These are phyloP conservation scores for Purshia tridentata DNA, from an alignment of 306 rosid genomes.

Conservation along the genomic window DNA sequence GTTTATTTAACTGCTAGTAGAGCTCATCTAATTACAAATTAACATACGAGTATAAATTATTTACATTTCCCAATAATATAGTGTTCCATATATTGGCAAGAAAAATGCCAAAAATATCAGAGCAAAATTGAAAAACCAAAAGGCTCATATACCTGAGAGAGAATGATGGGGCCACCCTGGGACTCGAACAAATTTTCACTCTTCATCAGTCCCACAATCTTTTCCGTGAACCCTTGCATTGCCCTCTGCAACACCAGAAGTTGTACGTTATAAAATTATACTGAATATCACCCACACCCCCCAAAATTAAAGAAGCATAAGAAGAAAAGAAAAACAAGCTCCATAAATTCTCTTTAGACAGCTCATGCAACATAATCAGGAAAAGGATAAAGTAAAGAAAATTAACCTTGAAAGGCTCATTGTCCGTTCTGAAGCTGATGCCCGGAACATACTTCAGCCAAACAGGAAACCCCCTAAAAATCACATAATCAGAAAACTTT, in stretches of 20 bases:
- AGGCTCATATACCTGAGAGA: conserved; percentile 71
- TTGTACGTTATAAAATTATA: not conserved
- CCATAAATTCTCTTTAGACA: not conserved
- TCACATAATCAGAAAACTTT: conserved; percentile 12
- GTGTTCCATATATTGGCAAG: no score
- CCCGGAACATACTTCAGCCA: conserved; percentile 99
- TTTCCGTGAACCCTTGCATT: conserved; percentile 95
- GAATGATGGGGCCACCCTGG: conserved; percentile 98
- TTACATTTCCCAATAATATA: not conserved
- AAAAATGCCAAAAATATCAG: not conserved
- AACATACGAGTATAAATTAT: not conserved
- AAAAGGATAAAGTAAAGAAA: conserved; percentile 11
- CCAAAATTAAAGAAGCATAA: no score
- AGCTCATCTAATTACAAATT: not conserved
- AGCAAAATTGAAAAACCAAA: conserved; percentile 8
- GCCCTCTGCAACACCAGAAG: conserved; percentile 64
- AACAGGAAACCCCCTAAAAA: conserved; percentile 93
- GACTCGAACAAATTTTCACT: conserved; percentile 79
- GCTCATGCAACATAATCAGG: not conserved
- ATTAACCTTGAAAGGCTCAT: conserved; percentile 95
- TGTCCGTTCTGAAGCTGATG: conserved; percentile 97
- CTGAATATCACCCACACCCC: not conserved
- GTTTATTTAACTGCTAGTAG: conserved; percentile 4
- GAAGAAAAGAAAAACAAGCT: not conserved
- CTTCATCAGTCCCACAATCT: conserved; percentile 97